Conservation (phyloP, 345 rosid genomes). For the Barbarea vulgaris region DNA sequence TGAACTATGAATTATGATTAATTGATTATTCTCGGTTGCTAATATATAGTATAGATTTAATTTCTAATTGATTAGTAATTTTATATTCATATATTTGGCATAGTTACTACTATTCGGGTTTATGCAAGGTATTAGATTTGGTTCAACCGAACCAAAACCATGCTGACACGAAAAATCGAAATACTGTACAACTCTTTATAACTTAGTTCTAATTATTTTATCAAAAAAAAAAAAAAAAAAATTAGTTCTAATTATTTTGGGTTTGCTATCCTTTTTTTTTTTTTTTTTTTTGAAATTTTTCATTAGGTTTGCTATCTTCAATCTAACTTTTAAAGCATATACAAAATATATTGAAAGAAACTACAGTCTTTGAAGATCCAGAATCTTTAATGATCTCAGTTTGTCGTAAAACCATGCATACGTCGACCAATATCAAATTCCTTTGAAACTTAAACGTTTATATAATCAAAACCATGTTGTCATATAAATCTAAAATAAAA, state of each 20-base stretch:
- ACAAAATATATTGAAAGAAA: not conserved
- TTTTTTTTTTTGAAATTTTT: not conserved
- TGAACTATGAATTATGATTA: not conserved
- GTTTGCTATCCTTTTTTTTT: not conserved
- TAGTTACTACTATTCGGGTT: not conserved
- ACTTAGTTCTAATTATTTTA: not conserved
- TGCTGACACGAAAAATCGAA: not conserved
- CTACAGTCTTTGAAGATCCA: not conserved
- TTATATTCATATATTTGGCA: not conserved
- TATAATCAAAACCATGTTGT: not conserved
- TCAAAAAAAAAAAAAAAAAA: too few relatives aligned
- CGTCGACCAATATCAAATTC: not conserved
- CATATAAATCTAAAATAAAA: not conserved
- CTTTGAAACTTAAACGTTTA: not conserved
- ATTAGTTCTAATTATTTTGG: not conserved
- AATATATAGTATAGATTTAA: not conserved
- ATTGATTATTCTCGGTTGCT: constrained; percentile 5
- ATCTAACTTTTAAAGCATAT: not conserved
- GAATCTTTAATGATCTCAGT: not conserved
- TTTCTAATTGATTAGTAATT: not conserved
- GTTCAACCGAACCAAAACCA: constrained; percentile 9
- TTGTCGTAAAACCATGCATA: not conserved
- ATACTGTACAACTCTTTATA: not conserved
- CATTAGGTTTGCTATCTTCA: not conserved
- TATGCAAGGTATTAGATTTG: not conserved